Evolutionary conservation across 2,329 filamentous ascomycete species (phyloP).

Genomic region (Mycogone perniciosa): DNA sequence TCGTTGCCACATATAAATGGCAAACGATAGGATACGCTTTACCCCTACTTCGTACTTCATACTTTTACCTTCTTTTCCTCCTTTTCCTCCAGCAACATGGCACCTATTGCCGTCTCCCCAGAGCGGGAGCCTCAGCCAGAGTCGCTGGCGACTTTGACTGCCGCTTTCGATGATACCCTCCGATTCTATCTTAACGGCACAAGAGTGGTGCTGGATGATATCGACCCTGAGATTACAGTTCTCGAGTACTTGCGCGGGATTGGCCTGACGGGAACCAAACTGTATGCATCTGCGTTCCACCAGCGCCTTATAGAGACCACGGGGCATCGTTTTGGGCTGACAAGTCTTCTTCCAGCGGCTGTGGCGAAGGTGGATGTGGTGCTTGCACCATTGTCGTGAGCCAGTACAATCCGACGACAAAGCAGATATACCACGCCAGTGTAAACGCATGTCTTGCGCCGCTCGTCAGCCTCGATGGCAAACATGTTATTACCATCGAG

Average conservation of each 20-base stretch:
- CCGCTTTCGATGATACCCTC: conserved; percentile 77
- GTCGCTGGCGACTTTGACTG: conserved; percentile 50
- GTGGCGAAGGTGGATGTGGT: conserved; percentile 92
- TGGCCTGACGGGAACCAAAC: conserved; percentile 89
- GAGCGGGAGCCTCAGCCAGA: conserved; percentile 32
- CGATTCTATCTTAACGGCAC: conserved; percentile 95
- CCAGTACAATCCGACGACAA: conserved; percentile 87
- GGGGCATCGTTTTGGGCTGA: neutral
- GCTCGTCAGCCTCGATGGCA: conserved; percentile 87
- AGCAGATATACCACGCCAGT: conserved; percentile 89
- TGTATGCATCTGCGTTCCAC: conserved; percentile 39
- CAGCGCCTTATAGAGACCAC: neutral
- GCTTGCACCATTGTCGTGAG: conserved; percentile 94
- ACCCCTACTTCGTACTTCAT: neutral
- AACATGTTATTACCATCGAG: conserved; percentile 96
- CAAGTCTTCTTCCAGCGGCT: conserved; percentile 50
- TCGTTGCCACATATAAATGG: no score
- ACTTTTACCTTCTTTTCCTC: neutral
- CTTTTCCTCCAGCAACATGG: conserved; percentile 35
- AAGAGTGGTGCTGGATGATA: conserved; percentile 73
- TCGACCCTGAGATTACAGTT: conserved; percentile 87
- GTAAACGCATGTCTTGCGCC: conserved; percentile 95
- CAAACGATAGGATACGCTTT: neutral
- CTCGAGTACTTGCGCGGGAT: conserved; percentile 90
- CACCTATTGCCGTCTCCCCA: conserved; percentile 49